phyloP scores from a whole-genome alignment of 176 grass and related monocot genomes.

The Metroxylon sagu region DNA sequence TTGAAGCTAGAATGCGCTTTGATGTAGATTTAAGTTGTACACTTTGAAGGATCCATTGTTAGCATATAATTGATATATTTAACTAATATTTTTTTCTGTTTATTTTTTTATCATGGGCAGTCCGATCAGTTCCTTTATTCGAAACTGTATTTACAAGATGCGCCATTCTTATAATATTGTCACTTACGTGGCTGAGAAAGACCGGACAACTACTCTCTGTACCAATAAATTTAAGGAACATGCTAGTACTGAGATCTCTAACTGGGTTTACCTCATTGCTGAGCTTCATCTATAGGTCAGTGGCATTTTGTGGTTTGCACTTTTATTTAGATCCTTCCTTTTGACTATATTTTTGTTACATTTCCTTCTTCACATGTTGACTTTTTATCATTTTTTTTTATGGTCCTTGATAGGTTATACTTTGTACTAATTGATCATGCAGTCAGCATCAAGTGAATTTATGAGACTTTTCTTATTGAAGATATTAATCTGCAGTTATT shows the following conservation, averaged over 20 bases:
- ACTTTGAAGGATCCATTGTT: too few species aligned
- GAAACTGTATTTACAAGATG: conserved; percentile 19
- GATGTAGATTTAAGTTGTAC: too few species aligned
- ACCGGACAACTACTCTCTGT: conserved; percentile 1
- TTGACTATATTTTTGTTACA: too few species aligned
- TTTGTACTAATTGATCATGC: too few species aligned
- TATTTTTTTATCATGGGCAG: conserved; percentile 4
- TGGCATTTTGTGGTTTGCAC: background rate
- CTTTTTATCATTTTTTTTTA: too few species aligned
- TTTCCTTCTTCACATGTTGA: too few species aligned
- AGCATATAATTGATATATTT: background rate
- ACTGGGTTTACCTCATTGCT: conserved; percentile 21
- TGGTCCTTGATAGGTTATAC: too few species aligned
- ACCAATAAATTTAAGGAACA: conserved; percentile 11
- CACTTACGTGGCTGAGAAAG: conserved; percentile 15
- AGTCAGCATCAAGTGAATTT: too few species aligned
- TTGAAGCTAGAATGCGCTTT: too few species aligned
- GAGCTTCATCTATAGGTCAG: conserved; percentile 29
- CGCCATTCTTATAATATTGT: conserved; percentile 7
- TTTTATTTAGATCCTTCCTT: too few species aligned
- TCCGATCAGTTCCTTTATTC: conserved; percentile 11
- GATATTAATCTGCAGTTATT: too few species aligned
- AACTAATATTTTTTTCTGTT: background rate
- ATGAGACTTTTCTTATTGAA: too few species aligned
- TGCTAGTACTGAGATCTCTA: conserved; percentile 10